These are phyloP conservation scores for Diospyros lotus DNA, from an alignment of 148 eudicot species.

Conservation along the genomic window DNA sequence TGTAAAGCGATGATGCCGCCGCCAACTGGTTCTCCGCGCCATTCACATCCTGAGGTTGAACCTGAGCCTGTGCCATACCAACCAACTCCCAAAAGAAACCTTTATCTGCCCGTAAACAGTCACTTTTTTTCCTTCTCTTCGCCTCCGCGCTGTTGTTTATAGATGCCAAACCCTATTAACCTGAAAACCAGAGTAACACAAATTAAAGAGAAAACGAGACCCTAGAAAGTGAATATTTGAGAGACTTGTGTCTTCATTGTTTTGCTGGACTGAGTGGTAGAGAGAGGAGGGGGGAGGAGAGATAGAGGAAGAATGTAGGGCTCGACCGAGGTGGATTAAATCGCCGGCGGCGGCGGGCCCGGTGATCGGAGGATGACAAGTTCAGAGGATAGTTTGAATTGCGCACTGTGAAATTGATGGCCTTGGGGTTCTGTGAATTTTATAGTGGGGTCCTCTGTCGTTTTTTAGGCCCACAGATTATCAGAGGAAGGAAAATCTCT, in stretches of 20 bases:
- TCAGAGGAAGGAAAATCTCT: not conserved
- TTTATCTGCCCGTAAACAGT: slow-evolving; percentile 18
- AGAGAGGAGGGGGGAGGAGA: slow-evolving; percentile 78
- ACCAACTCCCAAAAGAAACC: slow-evolving; percentile 3
- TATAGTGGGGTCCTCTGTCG: not conserved
- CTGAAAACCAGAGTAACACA: not conserved
- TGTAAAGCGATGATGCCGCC: slow-evolving; percentile 52
- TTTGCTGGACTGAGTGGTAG: slow-evolving; percentile 15
- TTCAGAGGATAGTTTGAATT: slow-evolving; percentile 4
- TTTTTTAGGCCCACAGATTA: not conserved
- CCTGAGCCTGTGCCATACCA: slow-evolving; percentile 54
- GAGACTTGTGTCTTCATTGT: slow-evolving; percentile 25
- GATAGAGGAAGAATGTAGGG: slow-evolving; percentile 28
- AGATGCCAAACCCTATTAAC: slow-evolving; percentile 16
- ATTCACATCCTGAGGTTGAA: slow-evolving; percentile 37
- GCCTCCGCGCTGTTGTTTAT: slow-evolving; percentile 71
- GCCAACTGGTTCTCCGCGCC: slow-evolving; percentile 30
- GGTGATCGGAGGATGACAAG: slow-evolving; percentile 11
- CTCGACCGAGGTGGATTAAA: slow-evolving; percentile 22
- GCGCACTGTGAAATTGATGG: slow-evolving; percentile 4
- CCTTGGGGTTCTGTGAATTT: not conserved
- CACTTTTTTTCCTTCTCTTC: slow-evolving; percentile 34
- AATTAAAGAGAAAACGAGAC: not conserved
- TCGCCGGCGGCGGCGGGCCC: slow-evolving; percentile 43
- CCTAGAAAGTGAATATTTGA: slow-evolving; percentile 5